Conservation (phyloP, 371 early-diverging fungal species). For the Lichtheimia ornata region DNA sequence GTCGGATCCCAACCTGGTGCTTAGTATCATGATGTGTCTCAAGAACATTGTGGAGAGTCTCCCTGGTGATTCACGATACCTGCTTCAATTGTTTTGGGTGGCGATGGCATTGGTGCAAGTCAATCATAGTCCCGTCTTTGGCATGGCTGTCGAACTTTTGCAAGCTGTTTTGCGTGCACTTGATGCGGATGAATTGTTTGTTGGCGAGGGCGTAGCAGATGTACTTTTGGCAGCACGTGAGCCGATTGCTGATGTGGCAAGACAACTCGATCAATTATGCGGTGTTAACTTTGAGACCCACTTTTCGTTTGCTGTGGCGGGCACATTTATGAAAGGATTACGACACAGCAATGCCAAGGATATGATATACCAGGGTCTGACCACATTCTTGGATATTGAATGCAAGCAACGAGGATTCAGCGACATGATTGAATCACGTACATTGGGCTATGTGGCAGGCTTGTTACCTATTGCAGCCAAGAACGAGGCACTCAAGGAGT, state of each 20-base stretch:
- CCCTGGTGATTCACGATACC: slow-evolving; percentile 77
- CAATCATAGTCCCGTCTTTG: slow-evolving; percentile 78
- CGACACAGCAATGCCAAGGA: slow-evolving; percentile 74
- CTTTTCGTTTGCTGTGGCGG: slow-evolving; percentile 86
- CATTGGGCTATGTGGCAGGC: slow-evolving; percentile 77
- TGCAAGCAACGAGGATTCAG: slow-evolving; percentile 48
- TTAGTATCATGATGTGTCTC: slow-evolving; percentile 86
- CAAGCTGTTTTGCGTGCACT: slow-evolving; percentile 74
- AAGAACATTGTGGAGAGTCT: slow-evolving; percentile 84
- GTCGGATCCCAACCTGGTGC: slow-evolving; percentile 73
- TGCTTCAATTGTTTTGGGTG: slow-evolving; percentile 88
- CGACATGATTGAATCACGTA: slow-evolving; percentile 55
- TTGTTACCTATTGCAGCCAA: slow-evolving; percentile 71
- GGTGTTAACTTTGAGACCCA: slow-evolving; percentile 85
- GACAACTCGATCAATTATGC: slow-evolving; percentile 69
- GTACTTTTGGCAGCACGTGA: slow-evolving; percentile 75
- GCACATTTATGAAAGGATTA: slow-evolving; percentile 82
- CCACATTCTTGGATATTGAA: slow-evolving; percentile 73
- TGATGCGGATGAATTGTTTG: slow-evolving; percentile 75
- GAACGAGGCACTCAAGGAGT: slow-evolving; percentile 62
- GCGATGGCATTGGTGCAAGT: slow-evolving; percentile 84
- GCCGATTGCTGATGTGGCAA: slow-evolving; percentile 67
- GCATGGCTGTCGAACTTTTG: slow-evolving; percentile 70
- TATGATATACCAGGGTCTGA: slow-evolving; percentile 70
- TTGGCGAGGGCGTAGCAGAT: slow-evolving; percentile 62